Percentiles rank a stretch among this genome's conserved stretches.
phyloP scores from a whole-genome alignment of 306 rosid species.

The Castanopsis chinensis region DNA sequence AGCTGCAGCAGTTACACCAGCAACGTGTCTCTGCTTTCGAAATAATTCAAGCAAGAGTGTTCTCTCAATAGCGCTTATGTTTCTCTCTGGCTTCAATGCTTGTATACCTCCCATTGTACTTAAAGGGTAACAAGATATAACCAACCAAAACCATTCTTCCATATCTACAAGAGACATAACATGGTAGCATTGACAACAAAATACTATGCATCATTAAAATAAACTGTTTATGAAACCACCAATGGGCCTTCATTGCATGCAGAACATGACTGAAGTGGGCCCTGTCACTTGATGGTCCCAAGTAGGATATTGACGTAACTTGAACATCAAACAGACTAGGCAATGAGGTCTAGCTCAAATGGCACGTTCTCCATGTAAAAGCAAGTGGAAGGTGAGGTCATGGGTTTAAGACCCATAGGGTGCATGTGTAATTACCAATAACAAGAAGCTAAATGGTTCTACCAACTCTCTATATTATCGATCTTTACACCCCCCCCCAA shows the following conservation, averaged over 20 bases:
- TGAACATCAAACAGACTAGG: not conserved
- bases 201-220: constrained; percentile 19
- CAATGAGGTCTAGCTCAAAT: no score
- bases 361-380: no score
- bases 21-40: constrained; percentile 70
- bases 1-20: constrained; percentile 47
- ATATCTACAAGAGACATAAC: constrained; percentile 53
- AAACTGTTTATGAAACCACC: constrained; percentile 7
- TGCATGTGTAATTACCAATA: no score
- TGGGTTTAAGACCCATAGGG: no score
- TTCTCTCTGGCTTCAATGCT: constrained; percentile 60
- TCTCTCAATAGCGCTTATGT: constrained; percentile 54
- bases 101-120: constrained; percentile 46
- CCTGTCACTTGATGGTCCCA: not conserved
- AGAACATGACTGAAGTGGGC: not conserved
- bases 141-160: constrained; percentile 86
- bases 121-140: constrained; percentile 82
- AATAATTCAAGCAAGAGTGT: constrained; percentile 64
- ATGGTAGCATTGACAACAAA: constrained; percentile 20
- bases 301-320: not conserved
- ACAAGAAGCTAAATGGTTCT: no score
- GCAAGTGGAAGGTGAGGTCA: no score
- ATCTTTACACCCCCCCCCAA: not conserved
- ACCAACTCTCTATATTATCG: no score
- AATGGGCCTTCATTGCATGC: not conserved